Evolutionary conservation across 1,284 basidiomycete genomes (phyloP).

Genomic region (Ustilago esculenta): DNA sequence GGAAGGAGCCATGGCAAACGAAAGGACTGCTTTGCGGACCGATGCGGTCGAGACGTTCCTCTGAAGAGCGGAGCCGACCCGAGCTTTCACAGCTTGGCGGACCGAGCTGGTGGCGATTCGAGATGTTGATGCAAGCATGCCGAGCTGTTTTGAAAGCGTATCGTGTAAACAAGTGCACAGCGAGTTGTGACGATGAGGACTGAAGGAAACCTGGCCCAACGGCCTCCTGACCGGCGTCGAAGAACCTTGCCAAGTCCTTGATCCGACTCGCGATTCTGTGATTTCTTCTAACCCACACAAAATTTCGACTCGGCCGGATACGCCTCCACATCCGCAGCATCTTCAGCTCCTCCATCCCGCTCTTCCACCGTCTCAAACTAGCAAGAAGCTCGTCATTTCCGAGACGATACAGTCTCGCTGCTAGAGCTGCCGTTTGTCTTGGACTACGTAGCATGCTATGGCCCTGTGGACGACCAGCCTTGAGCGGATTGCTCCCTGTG

Average conservation of each 20-base stretch:
- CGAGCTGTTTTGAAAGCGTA: no score
- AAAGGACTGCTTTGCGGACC: not conserved
- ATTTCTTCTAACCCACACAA: constrained; percentile 9
- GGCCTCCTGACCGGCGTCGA: no score
- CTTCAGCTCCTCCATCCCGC: not conserved
- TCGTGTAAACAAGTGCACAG: no score
- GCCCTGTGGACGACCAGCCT: not conserved
- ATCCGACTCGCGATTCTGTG: not conserved
- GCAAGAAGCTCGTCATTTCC: no score
- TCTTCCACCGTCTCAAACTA: not conserved
- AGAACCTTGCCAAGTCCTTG: no score
- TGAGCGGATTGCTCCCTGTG: no score
- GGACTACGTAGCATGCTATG: not conserved
- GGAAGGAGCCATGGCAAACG: no score
- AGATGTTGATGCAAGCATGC: constrained; percentile 31
- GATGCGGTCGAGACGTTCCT: constrained; percentile 5
- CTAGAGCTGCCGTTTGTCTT: no score
- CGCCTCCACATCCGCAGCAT: not conserved
- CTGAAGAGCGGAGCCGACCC: not conserved
- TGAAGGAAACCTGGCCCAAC: no score
- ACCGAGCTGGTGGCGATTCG: constrained; percentile 5
- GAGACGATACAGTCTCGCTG: no score
- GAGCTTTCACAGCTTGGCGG: not conserved
- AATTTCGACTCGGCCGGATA: constrained; percentile 17
- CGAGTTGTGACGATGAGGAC: no score